phyloP scores from a whole-genome alignment of 208 protist genomes.

The Tritrichomonas musculus region DNA sequence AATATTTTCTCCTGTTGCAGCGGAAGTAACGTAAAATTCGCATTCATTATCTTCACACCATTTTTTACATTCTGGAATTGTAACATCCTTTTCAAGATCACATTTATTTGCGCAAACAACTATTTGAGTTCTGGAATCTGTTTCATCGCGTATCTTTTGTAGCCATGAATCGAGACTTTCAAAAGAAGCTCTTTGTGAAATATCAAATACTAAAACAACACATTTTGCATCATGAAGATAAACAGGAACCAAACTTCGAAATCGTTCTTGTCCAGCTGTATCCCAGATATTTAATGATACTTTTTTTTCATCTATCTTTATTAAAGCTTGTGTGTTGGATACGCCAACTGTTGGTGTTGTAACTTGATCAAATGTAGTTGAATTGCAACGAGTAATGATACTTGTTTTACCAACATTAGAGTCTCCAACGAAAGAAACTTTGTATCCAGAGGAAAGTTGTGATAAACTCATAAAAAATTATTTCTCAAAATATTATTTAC shows the following conservation, averaged over 20 bases:
- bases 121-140: too few relatives aligned
- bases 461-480: too few relatives aligned
- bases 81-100: too few relatives aligned
- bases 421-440: neutral
- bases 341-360: neutral
- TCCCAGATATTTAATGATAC: neutral
- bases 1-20: neutral
- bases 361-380: neutral
- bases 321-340: neutral
- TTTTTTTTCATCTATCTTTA: neutral
- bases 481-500: too few relatives aligned
- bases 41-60: neutral
- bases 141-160: too few relatives aligned
- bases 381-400: neutral
- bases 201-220: neutral
- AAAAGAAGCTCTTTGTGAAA: neutral
- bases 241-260: neutral
- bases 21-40: neutral
- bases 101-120: too few relatives aligned
- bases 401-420: neutral
- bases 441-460: too few relatives aligned
- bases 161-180: neutral
- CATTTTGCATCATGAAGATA: neutral
- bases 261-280: constrained; percentile 2
- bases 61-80: neutral